These are phyloP conservation scores for Ceratobasidium sp. DNA, from an alignment of 1,284 basidiomycete genomes.

Conservation along the genomic window DNA sequence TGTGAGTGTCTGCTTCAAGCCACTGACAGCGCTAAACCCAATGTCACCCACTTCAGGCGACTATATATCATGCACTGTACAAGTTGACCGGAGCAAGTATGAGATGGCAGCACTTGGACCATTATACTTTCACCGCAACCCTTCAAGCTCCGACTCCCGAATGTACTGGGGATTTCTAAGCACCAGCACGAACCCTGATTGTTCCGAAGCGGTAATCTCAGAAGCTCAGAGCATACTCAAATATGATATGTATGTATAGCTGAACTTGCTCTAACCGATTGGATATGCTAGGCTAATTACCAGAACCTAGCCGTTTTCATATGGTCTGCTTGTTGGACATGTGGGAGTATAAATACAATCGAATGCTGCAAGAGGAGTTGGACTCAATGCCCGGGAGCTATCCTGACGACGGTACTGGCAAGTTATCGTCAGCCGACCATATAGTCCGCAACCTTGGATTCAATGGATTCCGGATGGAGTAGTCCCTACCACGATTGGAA, in stretches of 20 bases:
- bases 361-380: not conserved
- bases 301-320: not conserved
- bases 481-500: too few relatives aligned
- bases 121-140: not conserved
- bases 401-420: not conserved
- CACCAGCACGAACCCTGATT: not conserved
- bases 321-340: not conserved
- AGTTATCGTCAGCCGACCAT: not conserved
- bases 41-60: too few relatives aligned
- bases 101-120: not conserved
- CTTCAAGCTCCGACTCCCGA: not conserved
- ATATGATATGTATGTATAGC: not conserved
- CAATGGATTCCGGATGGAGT: too few relatives aligned
- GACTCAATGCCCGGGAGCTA: not conserved
- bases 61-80: too few relatives aligned
- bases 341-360: not conserved
- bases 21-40: too few relatives aligned
- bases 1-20: too few relatives aligned
- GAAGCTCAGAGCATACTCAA: not conserved
- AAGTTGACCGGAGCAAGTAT: not conserved
- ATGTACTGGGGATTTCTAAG: not conserved
- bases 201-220: not conserved
- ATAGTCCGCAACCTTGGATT: too few relatives aligned
- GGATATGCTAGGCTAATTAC: too few relatives aligned
- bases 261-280: not conserved